Base-by-base conservation (phyloP, 2,329 filamentous ascomycete genomes). In the Clonostachys rosea region DNA sequence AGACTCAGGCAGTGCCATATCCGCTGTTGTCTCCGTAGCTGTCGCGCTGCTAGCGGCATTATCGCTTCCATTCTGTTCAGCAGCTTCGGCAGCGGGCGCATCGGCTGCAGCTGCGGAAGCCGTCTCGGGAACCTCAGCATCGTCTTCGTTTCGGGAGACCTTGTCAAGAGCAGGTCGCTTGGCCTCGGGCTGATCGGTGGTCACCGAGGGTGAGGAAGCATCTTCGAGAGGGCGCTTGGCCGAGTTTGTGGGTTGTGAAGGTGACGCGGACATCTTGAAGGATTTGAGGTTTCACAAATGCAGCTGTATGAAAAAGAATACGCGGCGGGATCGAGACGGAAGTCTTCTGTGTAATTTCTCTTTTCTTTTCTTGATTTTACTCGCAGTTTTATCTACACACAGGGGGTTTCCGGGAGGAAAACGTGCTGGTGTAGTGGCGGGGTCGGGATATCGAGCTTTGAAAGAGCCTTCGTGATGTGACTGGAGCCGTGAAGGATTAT, bases 91-190 rank as follows among this genome's bases (percentile, higher is more conserved):
- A 43, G 65, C 62, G n/a, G 36, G 16, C 36, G 37, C 34, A 14
- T 45, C 47, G n/a, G 41, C 14, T 12, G 49, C 48, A 12, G 56
- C 47, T 36, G 59, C 51, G 9, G 24, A 30, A 10, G 24, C 24
- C 24, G 2, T 30, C 48, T 64, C 61, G n/a, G 60, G 56, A 46
- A 71, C 76, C 48, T 78, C 74, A 36, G 62, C 60, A 51, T 79
- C 75, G 47, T 81, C 76, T 24, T 79, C 83, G 47, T 81, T 84
- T 66, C 87, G 90, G 58, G 87, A 78, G 57, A 91, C 78, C 75
- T 97, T 99, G 72, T 97, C 92, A 52, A 99, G 83, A 37, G 94
- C 94, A 43, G 90, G 94, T 57, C 94, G 89, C 75, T 99, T 99
- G 52, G 94, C 94, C 59, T 99, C 94, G 46, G 95, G 94, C 66